These are phyloP conservation scores for Nyctanthes arbortristis DNA, from an alignment of 257 asterid genomes.

Conservation along the genomic window DNA sequence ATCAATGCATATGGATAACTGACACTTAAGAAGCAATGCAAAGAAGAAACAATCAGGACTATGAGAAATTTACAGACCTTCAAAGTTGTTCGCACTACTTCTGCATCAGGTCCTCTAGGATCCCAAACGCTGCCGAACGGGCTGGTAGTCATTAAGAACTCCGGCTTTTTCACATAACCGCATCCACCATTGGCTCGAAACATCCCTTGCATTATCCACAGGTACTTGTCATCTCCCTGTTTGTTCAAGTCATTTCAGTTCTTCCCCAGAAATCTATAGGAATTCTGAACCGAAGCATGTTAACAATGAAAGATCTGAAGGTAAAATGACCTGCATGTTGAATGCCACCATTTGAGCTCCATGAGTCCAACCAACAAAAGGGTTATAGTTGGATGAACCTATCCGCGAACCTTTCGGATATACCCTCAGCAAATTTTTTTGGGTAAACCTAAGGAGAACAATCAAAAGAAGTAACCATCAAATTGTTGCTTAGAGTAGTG, in stretches of 20 bases:
- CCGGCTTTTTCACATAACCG: constrained; percentile 36
- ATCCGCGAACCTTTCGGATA: constrained; percentile 34
- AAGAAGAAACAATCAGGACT: background rate
- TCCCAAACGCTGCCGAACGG: constrained; percentile 11
- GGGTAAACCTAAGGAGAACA: constrained; percentile 27
- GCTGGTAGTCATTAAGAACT: constrained; percentile 9
- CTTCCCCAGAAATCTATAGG: background rate
- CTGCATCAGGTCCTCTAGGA: background rate
- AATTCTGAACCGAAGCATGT: no score
- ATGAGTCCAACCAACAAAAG: constrained; percentile 31
- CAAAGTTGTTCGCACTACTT: constrained; percentile 6
- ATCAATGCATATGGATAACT: background rate
- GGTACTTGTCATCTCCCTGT: constrained; percentile 26
- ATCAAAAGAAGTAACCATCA: background rate
- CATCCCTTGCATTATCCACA: constrained; percentile 34
- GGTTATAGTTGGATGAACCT: constrained; percentile 30
- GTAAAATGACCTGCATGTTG: constrained; percentile 34
- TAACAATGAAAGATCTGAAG: background rate
- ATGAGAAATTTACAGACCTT: constrained; percentile 17
- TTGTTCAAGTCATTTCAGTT: background rate
- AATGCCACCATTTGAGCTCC: constrained; percentile 46
- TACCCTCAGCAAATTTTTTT: constrained; percentile 26
- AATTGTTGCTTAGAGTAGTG: background rate
- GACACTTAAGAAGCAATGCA: background rate
- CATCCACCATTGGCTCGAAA: constrained; percentile 32